Conservation (phyloP, 2,329 filamentous ascomycete species). For the Ilyonectria destructans region DNA sequence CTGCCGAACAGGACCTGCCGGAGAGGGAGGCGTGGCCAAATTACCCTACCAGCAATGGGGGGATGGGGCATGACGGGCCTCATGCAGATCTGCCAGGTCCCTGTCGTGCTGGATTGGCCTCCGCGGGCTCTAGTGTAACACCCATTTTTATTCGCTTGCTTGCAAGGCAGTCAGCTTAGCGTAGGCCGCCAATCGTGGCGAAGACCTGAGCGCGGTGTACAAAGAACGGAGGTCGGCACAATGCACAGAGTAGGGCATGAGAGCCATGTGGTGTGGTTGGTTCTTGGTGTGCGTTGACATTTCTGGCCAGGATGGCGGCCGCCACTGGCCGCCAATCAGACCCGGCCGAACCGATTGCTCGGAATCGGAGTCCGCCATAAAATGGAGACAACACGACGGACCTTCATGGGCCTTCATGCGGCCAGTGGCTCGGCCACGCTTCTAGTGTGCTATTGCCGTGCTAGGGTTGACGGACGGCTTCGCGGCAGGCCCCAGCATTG, state of each 20-base stretch:
- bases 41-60: conserved; percentile 12
- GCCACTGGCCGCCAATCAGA: conserved; percentile 53
- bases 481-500: conserved; percentile 14
- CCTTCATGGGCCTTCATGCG: conserved; percentile 36
- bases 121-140: conserved; percentile 33
- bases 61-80: conserved; percentile 27
- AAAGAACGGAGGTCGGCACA: background rate
- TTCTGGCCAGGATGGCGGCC: conserved; percentile 42
- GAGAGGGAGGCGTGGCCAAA: conserved; percentile 18
- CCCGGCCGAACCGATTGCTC: conserved; percentile 44
- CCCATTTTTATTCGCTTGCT: conserved; percentile 33
- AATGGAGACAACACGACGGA: conserved; percentile 39
- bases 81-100: conserved; percentile 42
- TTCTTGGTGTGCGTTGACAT: conserved; percentile 34
- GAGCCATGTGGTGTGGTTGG: conserved; percentile 36
- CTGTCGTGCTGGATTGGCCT: conserved; percentile 30
- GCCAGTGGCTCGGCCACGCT: conserved; percentile 34
- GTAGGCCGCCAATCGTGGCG: conserved; percentile 48
- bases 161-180: conserved; percentile 43
- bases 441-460: conserved; percentile 34
- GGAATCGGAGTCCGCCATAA: conserved; percentile 41
- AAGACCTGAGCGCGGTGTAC: conserved; percentile 42
- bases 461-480: conserved; percentile 12
- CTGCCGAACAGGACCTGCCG: conserved; percentile 6
- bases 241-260: conserved; percentile 27